These are phyloP conservation scores for Alloteropsis semialata DNA, from an alignment of 176 grass and related monocot species.

Conservation along the genomic window DNA sequence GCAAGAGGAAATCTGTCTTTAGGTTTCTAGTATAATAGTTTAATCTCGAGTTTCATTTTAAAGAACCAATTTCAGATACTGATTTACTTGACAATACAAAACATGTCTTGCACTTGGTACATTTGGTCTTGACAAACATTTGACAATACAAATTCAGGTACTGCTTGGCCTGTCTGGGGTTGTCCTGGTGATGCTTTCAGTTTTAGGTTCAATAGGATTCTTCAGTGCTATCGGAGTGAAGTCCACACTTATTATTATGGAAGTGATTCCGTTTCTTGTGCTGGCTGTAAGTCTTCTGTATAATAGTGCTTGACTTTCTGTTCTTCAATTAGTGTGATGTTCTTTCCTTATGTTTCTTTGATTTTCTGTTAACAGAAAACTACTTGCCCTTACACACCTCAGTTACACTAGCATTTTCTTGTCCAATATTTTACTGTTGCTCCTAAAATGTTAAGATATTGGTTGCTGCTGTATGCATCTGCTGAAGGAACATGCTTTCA, in stretches of 20 bases:
- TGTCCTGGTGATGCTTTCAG: slow-evolving; percentile 90
- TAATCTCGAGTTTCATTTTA: slow-evolving; percentile 1
- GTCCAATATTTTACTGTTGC: slow-evolving; percentile 11
- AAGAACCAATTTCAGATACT: neutral
- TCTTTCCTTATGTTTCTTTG: slow-evolving; percentile 15
- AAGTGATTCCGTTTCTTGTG: slow-evolving; percentile 99
- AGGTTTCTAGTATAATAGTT: neutral
- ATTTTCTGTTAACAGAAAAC: neutral
- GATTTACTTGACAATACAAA: slow-evolving; percentile 7
- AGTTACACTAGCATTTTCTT: slow-evolving; percentile 17
- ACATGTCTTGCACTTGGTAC: slow-evolving; percentile 11
- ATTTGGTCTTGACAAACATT: slow-evolving; percentile 28
- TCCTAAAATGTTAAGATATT: neutral
- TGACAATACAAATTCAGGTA: slow-evolving; percentile 56
- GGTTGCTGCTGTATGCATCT: neutral
- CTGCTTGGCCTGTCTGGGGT: slow-evolving; percentile 90
- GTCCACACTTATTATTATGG: slow-evolving; percentile 98
- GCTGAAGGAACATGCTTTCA: neutral
- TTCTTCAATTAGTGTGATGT: neutral
- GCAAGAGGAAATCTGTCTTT: slow-evolving; percentile 11
- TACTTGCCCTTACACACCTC: slow-evolving; percentile 11
- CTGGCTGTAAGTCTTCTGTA: slow-evolving; percentile 80
- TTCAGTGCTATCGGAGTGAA: slow-evolving; percentile 91
- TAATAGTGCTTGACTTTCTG: slow-evolving; percentile 10
- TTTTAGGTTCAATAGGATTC: slow-evolving; percentile 91